These are phyloP conservation scores for Besnoitia besnoiti DNA, from an alignment of 169 alveolate genomes.

Conservation along the genomic window DNA sequence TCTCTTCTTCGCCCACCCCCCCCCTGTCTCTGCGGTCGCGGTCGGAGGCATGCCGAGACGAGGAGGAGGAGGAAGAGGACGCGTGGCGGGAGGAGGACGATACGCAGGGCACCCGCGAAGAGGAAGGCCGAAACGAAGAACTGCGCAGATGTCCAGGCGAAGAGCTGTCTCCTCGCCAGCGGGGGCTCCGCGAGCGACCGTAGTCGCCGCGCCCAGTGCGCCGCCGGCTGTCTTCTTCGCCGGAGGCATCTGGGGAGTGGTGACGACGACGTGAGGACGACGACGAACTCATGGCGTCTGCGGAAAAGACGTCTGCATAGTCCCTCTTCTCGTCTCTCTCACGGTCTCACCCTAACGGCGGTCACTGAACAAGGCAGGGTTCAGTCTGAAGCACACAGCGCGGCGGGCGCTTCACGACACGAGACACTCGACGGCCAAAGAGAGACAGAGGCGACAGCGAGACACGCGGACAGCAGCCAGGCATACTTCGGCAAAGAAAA, in stretches of 20 bases:
- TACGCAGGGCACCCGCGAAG: neutral
- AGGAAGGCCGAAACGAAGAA: neutral
- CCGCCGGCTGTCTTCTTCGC: neutral
- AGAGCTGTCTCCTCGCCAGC: neutral
- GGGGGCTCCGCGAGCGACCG: neutral
- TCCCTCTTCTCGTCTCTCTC: too few relatives aligned
- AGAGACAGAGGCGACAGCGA: neutral
- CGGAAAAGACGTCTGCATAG: neutral
- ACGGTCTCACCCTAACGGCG: too few relatives aligned
- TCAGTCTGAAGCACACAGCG: neutral
- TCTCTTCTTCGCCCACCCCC: neutral
- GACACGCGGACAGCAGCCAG: neutral
- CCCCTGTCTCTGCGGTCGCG: neutral
- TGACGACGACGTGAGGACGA: neutral
- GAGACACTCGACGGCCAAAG: neutral
- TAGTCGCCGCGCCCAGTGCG: neutral
- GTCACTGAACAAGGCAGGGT: too few relatives aligned
- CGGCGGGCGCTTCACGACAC: neutral
- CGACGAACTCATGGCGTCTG: neutral
- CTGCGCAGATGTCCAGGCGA: neutral
- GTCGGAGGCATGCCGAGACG: neutral
- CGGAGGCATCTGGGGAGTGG: neutral
- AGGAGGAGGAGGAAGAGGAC: too few relatives aligned
- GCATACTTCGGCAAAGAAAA: too few relatives aligned
- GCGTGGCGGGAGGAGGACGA: too few relatives aligned